phyloP scores from a whole-genome alignment of 106 monocot species.

The Acanthochlamys bracteata region DNA sequence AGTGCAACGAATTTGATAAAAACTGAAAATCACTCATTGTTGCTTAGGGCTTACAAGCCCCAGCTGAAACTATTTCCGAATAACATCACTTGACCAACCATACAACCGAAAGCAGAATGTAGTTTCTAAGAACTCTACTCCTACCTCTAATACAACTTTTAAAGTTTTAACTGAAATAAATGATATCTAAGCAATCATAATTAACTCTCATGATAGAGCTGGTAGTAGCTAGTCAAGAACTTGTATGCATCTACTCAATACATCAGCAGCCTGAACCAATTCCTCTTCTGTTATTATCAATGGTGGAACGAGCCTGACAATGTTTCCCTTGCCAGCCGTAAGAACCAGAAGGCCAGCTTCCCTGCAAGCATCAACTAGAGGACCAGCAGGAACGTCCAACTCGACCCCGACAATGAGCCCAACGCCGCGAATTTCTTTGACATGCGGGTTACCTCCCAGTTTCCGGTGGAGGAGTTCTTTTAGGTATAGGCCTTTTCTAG shows the following conservation, averaged over 20 bases:
- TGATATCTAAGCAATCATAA: too few species aligned
- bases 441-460: constrained; percentile 34
- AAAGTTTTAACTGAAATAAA: too few species aligned
- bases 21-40: too few species aligned
- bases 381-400: constrained; percentile 57
- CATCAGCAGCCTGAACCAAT: constrained; percentile 51
- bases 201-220: too few species aligned
- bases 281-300: constrained; percentile 73
- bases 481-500: constrained; percentile 53
- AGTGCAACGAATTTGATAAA: too few species aligned
- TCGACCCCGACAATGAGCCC: constrained; percentile 81
- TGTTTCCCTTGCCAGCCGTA: constrained; percentile 78
- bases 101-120: too few species aligned
- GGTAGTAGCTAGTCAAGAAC: constrained; percentile 28
- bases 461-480: constrained; percentile 50
- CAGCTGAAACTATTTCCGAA: too few species aligned
- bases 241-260: constrained; percentile 46
- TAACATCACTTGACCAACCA: too few species aligned
- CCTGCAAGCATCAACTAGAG: constrained; percentile 56
- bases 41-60: too few species aligned
- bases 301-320: constrained; percentile 79
- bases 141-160: too few species aligned
- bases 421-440: constrained; percentile 66
- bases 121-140: too few species aligned
- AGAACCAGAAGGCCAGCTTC: constrained; percentile 67